These are phyloP conservation scores for Xylariaceae sp. DNA, from an alignment of 2,329 filamentous ascomycete genomes.

Conservation along the genomic window DNA sequence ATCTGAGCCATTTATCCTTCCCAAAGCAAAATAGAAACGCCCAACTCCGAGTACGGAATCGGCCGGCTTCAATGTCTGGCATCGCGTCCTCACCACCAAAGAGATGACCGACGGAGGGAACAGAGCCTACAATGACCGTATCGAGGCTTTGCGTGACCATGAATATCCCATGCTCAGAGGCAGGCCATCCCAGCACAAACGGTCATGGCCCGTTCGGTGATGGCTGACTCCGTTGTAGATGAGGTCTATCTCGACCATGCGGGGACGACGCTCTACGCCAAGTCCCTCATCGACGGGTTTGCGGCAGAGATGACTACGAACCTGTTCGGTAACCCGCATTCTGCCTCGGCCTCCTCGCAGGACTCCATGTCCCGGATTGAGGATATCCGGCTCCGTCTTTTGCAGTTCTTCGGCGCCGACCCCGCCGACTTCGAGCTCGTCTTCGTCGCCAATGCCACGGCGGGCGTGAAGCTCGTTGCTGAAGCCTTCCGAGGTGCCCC, in stretches of 20 bases:
- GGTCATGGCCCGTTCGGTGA: background rate
- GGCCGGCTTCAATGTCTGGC: constrained; percentile 10
- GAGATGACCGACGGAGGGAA: constrained; percentile 21
- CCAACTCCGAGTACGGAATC: background rate
- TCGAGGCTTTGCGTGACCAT: constrained; percentile 49
- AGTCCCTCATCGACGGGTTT: constrained; percentile 73
- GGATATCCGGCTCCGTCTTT: constrained; percentile 60
- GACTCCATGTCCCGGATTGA: constrained; percentile 68
- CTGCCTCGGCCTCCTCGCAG: constrained; percentile 74
- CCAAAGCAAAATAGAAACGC: background rate
- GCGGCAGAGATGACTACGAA: constrained; percentile 69
- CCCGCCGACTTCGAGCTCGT: constrained; percentile 75
- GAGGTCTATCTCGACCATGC: constrained; percentile 87
- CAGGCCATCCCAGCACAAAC: background rate
- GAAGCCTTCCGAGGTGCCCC: constrained; percentile 66
- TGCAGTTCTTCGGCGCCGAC: constrained; percentile 75
- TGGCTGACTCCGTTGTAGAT: constrained; percentile 36
- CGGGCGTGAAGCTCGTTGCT: constrained; percentile 55
- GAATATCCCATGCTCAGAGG: constrained; percentile 68
- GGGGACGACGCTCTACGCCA: constrained; percentile 78
- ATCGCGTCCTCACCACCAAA: constrained; percentile 10
- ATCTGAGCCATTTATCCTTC: too few relatives aligned
- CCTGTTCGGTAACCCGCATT: constrained; percentile 89
- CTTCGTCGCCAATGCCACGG: constrained; percentile 55
- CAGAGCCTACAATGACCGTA: constrained; percentile 45